Percentiles rank a stretch among this genome's conserved stretches.
phyloP scores from a whole-genome alignment of 164 flowering plant genomes.

The Malania oleifera region DNA sequence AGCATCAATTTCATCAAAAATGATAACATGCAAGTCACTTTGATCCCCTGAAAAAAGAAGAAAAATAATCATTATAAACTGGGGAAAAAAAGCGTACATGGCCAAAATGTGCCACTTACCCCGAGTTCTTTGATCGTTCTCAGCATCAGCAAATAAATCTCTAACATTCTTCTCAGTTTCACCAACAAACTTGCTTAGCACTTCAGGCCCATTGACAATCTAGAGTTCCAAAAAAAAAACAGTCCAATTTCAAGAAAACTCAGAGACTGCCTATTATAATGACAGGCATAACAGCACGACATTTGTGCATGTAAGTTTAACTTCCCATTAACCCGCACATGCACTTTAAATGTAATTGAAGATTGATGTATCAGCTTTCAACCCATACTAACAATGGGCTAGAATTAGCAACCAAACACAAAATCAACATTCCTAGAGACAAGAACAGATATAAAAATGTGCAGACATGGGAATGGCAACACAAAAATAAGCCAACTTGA shows the following conservation, averaged over 20 bases:
- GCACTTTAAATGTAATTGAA: no score
- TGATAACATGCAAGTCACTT: constrained; percentile 76
- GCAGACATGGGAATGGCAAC: no score
- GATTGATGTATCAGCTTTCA: no score
- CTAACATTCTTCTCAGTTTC: constrained; percentile 71
- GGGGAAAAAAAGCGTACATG: not conserved
- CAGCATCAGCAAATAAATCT: constrained; percentile 78
- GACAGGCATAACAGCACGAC: not conserved
- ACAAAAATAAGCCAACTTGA: no score
- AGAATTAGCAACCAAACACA: no score
- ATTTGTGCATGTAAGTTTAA: no score
- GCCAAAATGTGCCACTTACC: constrained; percentile 24
- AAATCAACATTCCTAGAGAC: no score
- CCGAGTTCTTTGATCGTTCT: constrained; percentile 50
- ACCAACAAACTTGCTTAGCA: constrained; percentile 69
- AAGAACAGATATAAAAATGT: no score
- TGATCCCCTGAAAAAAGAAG: constrained; percentile 48
- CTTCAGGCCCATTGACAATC: constrained; percentile 82
- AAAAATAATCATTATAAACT: no score
- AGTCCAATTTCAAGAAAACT: not conserved
- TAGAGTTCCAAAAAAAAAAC: constrained; percentile 6
- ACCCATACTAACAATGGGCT: no score
- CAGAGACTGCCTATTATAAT: not conserved
- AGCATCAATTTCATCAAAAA: constrained; percentile 83
- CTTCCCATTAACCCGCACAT: no score